Percentiles rank a stretch among this genome's conserved stretches.
Evolutionary conservation across 2,329 filamentous ascomycete species (phyloP).

Genomic region (Ceratocystis ficicola): DNA sequence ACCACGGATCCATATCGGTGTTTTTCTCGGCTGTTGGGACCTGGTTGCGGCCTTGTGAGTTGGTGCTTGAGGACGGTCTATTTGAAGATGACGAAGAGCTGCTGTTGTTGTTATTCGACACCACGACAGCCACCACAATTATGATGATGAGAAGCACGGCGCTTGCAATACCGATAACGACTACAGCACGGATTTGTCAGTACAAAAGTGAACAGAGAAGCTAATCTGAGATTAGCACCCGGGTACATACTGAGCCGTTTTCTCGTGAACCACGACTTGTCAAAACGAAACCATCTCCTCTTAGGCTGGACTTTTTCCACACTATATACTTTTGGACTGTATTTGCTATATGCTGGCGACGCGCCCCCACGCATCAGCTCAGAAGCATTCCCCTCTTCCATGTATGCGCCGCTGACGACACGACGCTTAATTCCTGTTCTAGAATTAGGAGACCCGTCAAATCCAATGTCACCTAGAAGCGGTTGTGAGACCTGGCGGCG

Average conservation of each 20-base stretch:
- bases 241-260: conserved; percentile 35
- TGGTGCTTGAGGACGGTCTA: background rate
- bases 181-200: conserved; percentile 34
- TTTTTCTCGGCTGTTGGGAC: conserved; percentile 57
- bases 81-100: conserved; percentile 11
- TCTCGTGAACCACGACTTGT: conserved; percentile 34
- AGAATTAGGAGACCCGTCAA: background rate
- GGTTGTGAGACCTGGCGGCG: conserved; percentile 14
- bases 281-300: conserved; percentile 43
- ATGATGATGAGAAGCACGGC: conserved; percentile 51
- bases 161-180: conserved; percentile 44
- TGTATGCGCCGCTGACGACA: conserved; percentile 56
- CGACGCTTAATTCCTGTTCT: conserved; percentile 37
- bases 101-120: conserved; percentile 49
- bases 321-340: conserved; percentile 36
- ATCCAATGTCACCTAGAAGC: conserved; percentile 15
- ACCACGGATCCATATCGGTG: conserved; percentile 74
- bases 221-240: background rate
- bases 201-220: background rate
- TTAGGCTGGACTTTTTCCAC: conserved; percentile 34
- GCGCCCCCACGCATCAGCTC: conserved; percentile 35
- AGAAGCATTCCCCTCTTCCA: conserved; percentile 51
- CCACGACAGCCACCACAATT: conserved; percentile 53
- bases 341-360: conserved; percentile 38
- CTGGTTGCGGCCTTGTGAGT: conserved; percentile 38